Evolutionary conservation across 2,329 filamentous ascomycete species (phyloP), one percentile per base, ranked within the genome.

Genomic region (Hypoxylon sp.): DNA sequence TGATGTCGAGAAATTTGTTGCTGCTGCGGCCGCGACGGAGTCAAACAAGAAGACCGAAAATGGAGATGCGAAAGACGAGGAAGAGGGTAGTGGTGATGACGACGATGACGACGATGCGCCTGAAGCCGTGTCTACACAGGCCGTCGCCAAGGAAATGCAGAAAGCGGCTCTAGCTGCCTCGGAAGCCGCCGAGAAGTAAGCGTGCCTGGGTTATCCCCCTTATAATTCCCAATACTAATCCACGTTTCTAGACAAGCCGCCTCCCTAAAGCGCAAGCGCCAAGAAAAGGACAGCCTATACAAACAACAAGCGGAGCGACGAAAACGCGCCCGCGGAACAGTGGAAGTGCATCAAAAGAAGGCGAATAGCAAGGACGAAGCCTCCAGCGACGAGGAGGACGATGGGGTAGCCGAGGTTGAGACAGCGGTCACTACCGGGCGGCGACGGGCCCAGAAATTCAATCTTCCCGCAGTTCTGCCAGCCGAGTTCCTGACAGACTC

Each of bases 91-190:
- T 1, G 82, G 83, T 3, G 81, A 87, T 47, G 86, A 88, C 57
- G 86, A 22, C 3, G 19, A 22, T 22, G 19, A 22, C 3, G 19
- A 22, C 3, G 19, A 85, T 52, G 86, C 86, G 0, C 87, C 87
- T 8, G 87, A 89, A 76, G 87, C 85, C 2, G 83, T 89, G n/a
- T 88, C 87, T 0, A 86, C 86, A 1, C 77, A 79, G 11, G 81
- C 81, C 52, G 85, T 83, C 2, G 86, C 85, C 1, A 81, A 80
- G 13, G 80, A 84, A 65, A 79, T 81, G 22, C 81, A 83, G 66
- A 81, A 84, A 71, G 82, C 83, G 2, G 80, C 82, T 0, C 81
- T 85, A 66, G 82, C 81, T 13, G 82, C 83, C 39, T 81, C 83
- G 64, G 84, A 85, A 65, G 85, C 84, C 22, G 84, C 83, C 5